phyloP scores from a whole-genome alignment of 306 rosid species.

The Betula pendula region DNA sequence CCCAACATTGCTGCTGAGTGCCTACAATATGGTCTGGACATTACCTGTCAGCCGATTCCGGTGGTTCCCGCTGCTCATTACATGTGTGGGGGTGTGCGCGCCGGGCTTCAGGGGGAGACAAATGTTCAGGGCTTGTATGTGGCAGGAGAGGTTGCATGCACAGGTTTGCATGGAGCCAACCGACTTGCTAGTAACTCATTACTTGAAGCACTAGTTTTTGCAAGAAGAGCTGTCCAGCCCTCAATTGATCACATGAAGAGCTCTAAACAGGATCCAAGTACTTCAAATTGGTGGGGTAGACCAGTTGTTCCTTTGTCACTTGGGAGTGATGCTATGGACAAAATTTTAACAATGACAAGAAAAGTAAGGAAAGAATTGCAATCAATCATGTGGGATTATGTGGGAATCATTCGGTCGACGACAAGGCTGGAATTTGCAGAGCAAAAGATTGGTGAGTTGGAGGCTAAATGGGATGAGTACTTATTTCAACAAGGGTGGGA shows the following conservation, averaged over 20 bases:
- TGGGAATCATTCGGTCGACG: slow-evolving; percentile 87
- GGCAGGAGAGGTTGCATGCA: slow-evolving; percentile 98
- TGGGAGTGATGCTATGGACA: slow-evolving; percentile 34
- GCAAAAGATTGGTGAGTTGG: slow-evolving; percentile 58
- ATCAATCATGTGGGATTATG: slow-evolving; percentile 76
- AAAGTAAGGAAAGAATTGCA: slow-evolving; percentile 69
- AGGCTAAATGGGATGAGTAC: slow-evolving; percentile 80
- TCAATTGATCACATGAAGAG: slow-evolving; percentile 71
- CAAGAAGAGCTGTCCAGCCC: slow-evolving; percentile 85
- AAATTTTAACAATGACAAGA: slow-evolving; percentile 45
- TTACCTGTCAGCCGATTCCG: slow-evolving; percentile 74
- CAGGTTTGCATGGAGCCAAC: slow-evolving; percentile 97
- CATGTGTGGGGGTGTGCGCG: slow-evolving; percentile 94
- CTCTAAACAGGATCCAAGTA: slow-evolving; percentile 46
- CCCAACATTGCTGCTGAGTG: slow-evolving; percentile 84
- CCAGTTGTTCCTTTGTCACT: slow-evolving; percentile 57
- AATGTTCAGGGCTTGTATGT: slow-evolving; percentile 75
- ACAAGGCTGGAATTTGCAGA: slow-evolving; percentile 71
- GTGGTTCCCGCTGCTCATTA: slow-evolving; percentile 98
- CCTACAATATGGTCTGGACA: slow-evolving; percentile 73
- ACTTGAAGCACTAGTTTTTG: slow-evolving; percentile 97
- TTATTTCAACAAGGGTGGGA: slow-evolving; percentile 76
- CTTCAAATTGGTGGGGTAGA: slow-evolving; percentile 65
- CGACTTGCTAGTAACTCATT: slow-evolving; percentile 95
- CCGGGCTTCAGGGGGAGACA: slow-evolving; percentile 92